A percentile compares a stretch with the other conserved stretches of the same genome.
Evolutionary conservation across 257 asterid genomes (phyloP).

Genomic region (Petrea volubilis): DNA sequence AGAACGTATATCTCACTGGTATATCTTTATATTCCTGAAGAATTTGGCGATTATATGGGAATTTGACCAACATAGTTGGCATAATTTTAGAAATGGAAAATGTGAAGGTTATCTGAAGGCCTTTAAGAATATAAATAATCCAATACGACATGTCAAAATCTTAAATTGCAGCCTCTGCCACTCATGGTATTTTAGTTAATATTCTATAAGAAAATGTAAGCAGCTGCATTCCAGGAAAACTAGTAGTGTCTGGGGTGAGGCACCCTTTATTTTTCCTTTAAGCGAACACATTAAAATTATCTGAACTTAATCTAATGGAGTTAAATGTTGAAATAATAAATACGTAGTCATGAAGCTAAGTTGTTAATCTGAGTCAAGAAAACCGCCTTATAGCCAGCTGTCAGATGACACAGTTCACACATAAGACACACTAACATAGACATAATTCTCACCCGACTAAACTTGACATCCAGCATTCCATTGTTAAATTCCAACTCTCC

Average conservation of each 20-base stretch:
- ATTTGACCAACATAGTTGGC: background rate
- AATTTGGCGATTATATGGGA: background rate
- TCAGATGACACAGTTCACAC: background rate
- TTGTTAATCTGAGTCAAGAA: background rate
- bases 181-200: background rate
- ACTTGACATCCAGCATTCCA: constrained; percentile 82
- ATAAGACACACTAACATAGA: background rate
- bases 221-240: background rate
- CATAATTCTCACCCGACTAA: constrained; percentile 77
- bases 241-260: background rate
- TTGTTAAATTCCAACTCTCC: constrained; percentile 64
- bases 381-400: background rate
- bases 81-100: background rate
- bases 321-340: background rate
- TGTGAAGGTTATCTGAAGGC: background rate
- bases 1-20: background rate
- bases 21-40: background rate
- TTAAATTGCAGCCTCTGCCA: background rate
- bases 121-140: no score
- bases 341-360: background rate
- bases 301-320: background rate
- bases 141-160: background rate
- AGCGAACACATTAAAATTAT: no score
- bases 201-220: background rate
- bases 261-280: background rate